Percentiles rank a stretch among this genome's conserved stretches.
Evolutionary conservation across 2,329 filamentous ascomycete genomes (phyloP).

Genomic region (Didymella pomorum): DNA sequence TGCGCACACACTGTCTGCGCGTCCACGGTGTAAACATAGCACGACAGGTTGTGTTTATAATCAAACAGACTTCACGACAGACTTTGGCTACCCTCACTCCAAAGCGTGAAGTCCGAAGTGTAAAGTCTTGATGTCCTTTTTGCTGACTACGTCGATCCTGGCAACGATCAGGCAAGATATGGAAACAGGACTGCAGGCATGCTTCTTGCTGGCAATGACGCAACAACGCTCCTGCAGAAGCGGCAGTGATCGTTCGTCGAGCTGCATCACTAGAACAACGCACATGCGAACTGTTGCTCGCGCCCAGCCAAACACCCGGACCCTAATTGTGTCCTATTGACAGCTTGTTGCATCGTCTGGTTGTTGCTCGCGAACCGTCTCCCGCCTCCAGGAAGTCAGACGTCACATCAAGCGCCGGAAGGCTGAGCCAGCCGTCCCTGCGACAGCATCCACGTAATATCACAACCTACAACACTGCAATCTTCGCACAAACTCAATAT

Average conservation of each 20-base stretch:
- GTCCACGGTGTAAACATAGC: slow-evolving; percentile 14
- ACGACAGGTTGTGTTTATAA: neutral
- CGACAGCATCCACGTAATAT: slow-evolving; percentile 14
- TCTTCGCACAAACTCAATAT: neutral
- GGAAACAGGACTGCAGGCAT: slow-evolving; percentile 16
- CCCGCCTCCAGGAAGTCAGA: slow-evolving; percentile 23
- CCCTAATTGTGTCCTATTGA: slow-evolving; percentile 13
- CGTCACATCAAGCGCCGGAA: slow-evolving; percentile 27
- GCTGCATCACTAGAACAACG: slow-evolving; percentile 19
- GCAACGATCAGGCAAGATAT: slow-evolving; percentile 1
- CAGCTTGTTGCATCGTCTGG: slow-evolving; percentile 16
- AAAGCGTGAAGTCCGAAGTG: neutral
- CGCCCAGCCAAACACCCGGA: slow-evolving; percentile 25
- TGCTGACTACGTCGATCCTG: slow-evolving; percentile 13
- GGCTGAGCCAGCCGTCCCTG: slow-evolving; percentile 27
- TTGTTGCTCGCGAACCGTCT: slow-evolving; percentile 15
- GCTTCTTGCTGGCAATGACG: slow-evolving; percentile 13
- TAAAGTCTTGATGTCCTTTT: slow-evolving; percentile 5
- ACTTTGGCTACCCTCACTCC: neutral
- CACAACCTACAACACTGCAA: slow-evolving; percentile 9
- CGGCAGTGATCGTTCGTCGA: slow-evolving; percentile 13
- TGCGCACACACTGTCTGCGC: slow-evolving; percentile 7
- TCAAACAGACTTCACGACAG: neutral
- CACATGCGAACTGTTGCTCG: slow-evolving; percentile 20
- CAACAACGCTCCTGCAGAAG: slow-evolving; percentile 16